Evolutionary conservation across 2,329 filamentous ascomycete genomes (phyloP), one percentile per base, ranked within the genome.

Genomic region (Beauveria bassiana): DNA sequence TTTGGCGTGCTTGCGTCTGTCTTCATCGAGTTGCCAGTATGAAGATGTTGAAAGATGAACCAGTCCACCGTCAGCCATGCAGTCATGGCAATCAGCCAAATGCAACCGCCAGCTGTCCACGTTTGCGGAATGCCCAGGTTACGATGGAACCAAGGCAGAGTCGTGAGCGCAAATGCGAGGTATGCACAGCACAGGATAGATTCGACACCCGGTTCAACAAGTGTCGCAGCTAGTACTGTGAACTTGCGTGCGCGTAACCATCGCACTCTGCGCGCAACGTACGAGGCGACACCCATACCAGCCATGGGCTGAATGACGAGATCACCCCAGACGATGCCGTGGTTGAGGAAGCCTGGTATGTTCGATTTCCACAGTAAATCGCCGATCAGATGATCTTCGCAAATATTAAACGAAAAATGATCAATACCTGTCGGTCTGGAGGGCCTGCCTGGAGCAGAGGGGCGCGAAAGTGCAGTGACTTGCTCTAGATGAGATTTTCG

Each of bases 181-280:
- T 96, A 92, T 0, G 87, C 75, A 24, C 88, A 91, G 74, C 92
- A 97, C 0, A 98, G 71, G 40, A 99, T 82, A 31, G 88, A 89
- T 73, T 99, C 95, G 0, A 96, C 92, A 2, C 92, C 93, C 0
- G 93, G 95, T 71, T 99, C 95, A 3, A 97, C 90, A 1, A 97
- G 78, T 0, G 96, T 98, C 0, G 95, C 96, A 0, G 89, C 79
- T 1, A 91, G 82, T 16, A 99, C 95, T 0, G 93, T 97, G 78
- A 91, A 98, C 73, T 99, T 99, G 51, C 95, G 82, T 1, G 96
- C 96, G 6, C 95, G 85, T 26, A 98, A 79, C 95, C 95, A 99
- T 57, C 95, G 84, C 4, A 93, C 87, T 26, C 95, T 84, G 14
- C 95, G 86, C 5, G 87, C 89, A 51, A 90, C 81, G 70, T 96